Percentiles rank a stretch among this genome's conserved stretches.
phyloP scores from a whole-genome alignment of 1,139 yeast genomes.

The Pichia sp. region DNA sequence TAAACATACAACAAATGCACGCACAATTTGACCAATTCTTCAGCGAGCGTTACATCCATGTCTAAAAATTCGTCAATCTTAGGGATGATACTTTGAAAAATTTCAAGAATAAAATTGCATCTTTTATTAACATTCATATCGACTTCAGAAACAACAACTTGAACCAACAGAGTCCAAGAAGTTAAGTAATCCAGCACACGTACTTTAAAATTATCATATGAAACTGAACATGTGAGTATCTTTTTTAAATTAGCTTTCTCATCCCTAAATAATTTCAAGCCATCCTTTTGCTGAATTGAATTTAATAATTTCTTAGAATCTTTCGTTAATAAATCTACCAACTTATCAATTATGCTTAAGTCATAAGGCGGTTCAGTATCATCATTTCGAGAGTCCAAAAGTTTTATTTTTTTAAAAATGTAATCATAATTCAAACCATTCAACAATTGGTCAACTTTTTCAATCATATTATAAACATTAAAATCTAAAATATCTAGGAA shows the following conservation, averaged over 20 bases:
- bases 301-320: conserved; percentile 19
- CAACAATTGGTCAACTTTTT: conserved; percentile 32
- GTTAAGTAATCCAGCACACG: conserved; percentile 59
- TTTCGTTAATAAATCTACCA: conserved; percentile 22
- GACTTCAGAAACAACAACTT: conserved; percentile 63
- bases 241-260: conserved; percentile 26
- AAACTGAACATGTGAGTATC: conserved; percentile 39
- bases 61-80: conserved; percentile 71
- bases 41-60: conserved; percentile 59
- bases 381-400: conserved; percentile 10
- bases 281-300: conserved; percentile 13
- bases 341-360: conserved; percentile 24
- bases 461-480: conserved; percentile 37
- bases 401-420: conserved; percentile 21
- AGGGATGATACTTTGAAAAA: conserved; percentile 70
- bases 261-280: conserved; percentile 12
- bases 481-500: conserved; percentile 67
- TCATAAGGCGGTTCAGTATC: conserved; percentile 22
- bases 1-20: conserved; percentile 65
- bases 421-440: conserved; percentile 35
- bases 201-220: conserved; percentile 41
- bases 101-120: conserved; percentile 63
- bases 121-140: conserved; percentile 37
- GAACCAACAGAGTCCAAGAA: conserved; percentile 79
- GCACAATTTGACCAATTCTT: conserved; percentile 69